These are phyloP conservation scores for Aspergillus glaucus DNA, from an alignment of 2,329 filamentous ascomycete species.

Conservation along the genomic window DNA sequence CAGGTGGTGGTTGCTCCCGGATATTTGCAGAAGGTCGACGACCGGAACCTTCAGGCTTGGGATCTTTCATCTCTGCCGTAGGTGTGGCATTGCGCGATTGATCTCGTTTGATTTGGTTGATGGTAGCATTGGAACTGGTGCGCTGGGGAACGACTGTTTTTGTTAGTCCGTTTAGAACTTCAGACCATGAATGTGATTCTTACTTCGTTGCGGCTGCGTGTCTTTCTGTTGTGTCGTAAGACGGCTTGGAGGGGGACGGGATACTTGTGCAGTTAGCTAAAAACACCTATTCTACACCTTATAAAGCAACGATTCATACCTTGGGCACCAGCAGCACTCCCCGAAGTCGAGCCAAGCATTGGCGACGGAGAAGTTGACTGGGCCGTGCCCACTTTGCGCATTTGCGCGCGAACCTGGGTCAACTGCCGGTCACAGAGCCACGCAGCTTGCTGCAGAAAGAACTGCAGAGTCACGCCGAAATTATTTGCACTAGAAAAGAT, in stretches of 20 bases:
- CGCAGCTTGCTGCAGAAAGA: conserved; percentile 86
- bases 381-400: conserved; percentile 57
- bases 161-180: neutral
- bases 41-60: conserved; percentile 14
- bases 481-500: conserved; percentile 53
- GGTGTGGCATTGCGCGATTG: conserved; percentile 22
- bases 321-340: conserved; percentile 29
- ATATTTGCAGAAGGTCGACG: conserved; percentile 18
- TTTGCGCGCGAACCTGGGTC: conserved; percentile 82
- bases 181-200: conserved; percentile 2
- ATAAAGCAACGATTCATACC: neutral
- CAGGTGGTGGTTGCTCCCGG: conserved; percentile 18
- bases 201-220: conserved; percentile 20
- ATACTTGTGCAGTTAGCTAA: conserved; percentile 19
- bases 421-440: conserved; percentile 90
- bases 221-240: conserved; percentile 33
- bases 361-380: conserved; percentile 40
- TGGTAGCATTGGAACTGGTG: conserved; percentile 25
- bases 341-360: conserved; percentile 36
- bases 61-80: conserved; percentile 18
- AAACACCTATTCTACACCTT: too few species aligned
- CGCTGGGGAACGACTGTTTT: conserved; percentile 17
- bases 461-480: conserved; percentile 80
- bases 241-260: conserved; percentile 31
- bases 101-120: conserved; percentile 22